Evolutionary conservation across 2,329 filamentous ascomycete species (phyloP), one percentile per base, ranked within the genome.

Genomic region (Fusarium coffeatum): DNA sequence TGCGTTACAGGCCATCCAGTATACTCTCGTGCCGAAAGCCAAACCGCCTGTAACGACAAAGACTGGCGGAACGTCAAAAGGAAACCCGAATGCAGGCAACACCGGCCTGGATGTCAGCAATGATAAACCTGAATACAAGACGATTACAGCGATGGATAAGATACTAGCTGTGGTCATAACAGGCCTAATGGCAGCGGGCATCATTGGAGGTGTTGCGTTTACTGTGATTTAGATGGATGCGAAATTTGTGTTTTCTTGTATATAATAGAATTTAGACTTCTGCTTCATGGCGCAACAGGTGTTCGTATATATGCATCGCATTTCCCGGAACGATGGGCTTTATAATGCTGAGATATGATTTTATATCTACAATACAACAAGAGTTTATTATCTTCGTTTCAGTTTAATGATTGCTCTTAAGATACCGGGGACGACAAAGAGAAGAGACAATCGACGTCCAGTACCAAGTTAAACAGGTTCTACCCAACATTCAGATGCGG

Each of bases 1-100:
- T 71, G 89, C 88, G 0, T 81, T 92, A 20, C 85, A 87, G 28
- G 85, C 89, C 11, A 81, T 93, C 68, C 88, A 88, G 77, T 89
- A 89, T 58, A 87, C 85, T 45, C 81, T 91, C 10, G 79, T 88
- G 40, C 77, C 81, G 34, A 76, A 78, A 18, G 73, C 72, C 2
- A 75, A 78, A 15, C 78, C 78, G 1, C 85, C 88, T 0, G 80
- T 86, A 13, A 89, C 88, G 0, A 81, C 82, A 1, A 75, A 80
- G 4, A 86, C 84, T 3, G 90, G 90, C 27, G 90, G 90, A 53
- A 91, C 86, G 2, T 88, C 86, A 4, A 75, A 80, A 53, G 87
- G 87, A 16, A 71, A 89, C 59, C 78, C 82, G 10, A 78, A 79
- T 13, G 87, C 84, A 11, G 86, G 86, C 56, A 72, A 72, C 45